Base-by-base conservation (phyloP, 768 basidiomycete genomes). In the Termitomyces sp. region DNA sequence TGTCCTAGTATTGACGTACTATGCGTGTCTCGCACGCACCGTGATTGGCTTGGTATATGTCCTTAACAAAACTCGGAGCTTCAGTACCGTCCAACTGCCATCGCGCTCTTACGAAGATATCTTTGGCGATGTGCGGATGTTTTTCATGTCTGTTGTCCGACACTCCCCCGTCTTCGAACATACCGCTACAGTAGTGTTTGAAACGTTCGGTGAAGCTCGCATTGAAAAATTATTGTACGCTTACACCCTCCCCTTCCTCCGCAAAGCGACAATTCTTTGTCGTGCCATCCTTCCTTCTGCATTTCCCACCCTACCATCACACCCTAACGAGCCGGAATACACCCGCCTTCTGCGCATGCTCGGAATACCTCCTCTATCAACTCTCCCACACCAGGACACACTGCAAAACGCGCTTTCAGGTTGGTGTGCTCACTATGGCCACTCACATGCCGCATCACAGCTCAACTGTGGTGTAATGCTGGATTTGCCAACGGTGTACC, bases 191-290 rank as follows among this genome's bases (percentile, higher is more conserved):
- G 73, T 90, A 48, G 87, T 87, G 1, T 87, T 95, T 55, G 85
- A 88, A 45, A 82, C 86, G 3, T 88, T 93, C 62, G 89, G 93
- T 54, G 91, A 93, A 66, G 87, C 86, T 4, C 80, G 88, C 39
- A 88, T 98, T 49, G 89, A 95, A 67, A 92, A 89, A 70, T 72
- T 95, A 47, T 74, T 98, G 36, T 95, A 95, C 67, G 79, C 86
- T 0, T 93, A 95, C 71, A 93, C 92, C 0, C 78, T 98, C 0
- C 95, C 95, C 3, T 98, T 97, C 78, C 83, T 98, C 11, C 88
- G 96, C 18, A 83, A 90, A 0, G 91, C 89, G 0, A 86, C 93
- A 12, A 91, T 98, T 51, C 79, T 98, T 7, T 91, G 88, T 60
- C 87, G 89, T 8, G 83, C 92, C 0, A 77, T 92, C 42, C 77